These are phyloP conservation scores for Apiotrichum sp. DNA, from an alignment of 1,284 basidiomycete genomes.

Conservation along the genomic window DNA sequence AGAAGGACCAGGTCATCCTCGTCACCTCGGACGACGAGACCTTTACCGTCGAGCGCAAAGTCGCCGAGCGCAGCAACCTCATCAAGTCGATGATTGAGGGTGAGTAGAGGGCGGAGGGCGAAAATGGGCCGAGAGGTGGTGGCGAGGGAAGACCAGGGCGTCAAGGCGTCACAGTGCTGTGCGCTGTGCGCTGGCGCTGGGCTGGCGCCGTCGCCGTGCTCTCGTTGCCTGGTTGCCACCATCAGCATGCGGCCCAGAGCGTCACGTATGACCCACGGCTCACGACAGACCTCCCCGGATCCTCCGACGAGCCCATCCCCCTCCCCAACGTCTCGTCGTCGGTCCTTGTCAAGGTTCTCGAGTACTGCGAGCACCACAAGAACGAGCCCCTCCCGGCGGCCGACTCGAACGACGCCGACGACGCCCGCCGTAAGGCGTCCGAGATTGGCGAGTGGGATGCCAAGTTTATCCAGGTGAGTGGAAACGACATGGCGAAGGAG, in stretches of 20 bases:
- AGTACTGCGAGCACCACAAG: constrained; percentile 99
- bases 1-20: constrained; percentile 36
- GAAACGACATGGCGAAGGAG: neutral
- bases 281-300: constrained; percentile 79
- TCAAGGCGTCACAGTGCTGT: too few relatives aligned
- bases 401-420: constrained; percentile 70
- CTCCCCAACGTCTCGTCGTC: constrained; percentile 94
- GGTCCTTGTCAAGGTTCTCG: constrained; percentile 96
- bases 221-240: neutral
- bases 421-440: constrained; percentile 93
- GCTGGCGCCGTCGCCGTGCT: too few relatives aligned
- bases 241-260: too few relatives aligned
- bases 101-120: constrained; percentile 44
- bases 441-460: constrained; percentile 99
- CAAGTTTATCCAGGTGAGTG: constrained; percentile 76
- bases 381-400: constrained; percentile 87
- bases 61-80: constrained; percentile 89
- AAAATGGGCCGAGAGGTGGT: too few relatives aligned
- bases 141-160: too few relatives aligned
- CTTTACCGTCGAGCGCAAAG: constrained; percentile 88
- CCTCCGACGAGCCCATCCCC: constrained; percentile 82
- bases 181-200: too few relatives aligned
- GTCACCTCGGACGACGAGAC: constrained; percentile 85
- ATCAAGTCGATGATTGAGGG: constrained; percentile 99
- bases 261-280: too few relatives aligned